Conservation (phyloP, 345 rosid species). For the Odontarrhena argentea region DNA sequence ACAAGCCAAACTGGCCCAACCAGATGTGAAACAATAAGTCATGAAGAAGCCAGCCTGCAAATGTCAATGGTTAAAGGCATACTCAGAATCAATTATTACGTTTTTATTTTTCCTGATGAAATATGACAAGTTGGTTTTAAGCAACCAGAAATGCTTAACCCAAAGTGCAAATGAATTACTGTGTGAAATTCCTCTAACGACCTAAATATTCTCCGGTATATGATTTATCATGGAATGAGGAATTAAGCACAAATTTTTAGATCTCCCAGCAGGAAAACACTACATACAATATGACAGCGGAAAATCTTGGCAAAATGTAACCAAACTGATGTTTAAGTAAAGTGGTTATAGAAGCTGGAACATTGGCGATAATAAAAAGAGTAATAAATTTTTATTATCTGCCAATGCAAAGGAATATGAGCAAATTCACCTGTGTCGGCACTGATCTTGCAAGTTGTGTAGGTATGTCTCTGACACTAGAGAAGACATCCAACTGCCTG, state of each 20-base stretch:
- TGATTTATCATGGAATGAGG: neutral
- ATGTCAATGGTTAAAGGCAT: conserved; percentile 20
- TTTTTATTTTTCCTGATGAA: neutral
- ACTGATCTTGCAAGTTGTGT: conserved; percentile 74
- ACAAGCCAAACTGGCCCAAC: conserved; percentile 81
- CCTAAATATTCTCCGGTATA: neutral
- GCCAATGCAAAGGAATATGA: conserved; percentile 1
- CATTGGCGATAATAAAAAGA: neutral
- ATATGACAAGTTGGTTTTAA: conserved; percentile 1
- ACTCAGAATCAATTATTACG: conserved; percentile 25
- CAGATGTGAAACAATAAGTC: conserved; percentile 84
- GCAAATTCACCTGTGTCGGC: conserved; percentile 67
- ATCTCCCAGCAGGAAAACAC: neutral
- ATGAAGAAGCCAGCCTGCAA: conserved; percentile 90
- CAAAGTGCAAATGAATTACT: neutral
- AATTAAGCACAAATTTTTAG: neutral
- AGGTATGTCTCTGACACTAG: conserved; percentile 70
- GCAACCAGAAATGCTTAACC: neutral
- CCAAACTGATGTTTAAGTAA: neutral
- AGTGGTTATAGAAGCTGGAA: neutral
- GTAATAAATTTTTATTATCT: neutral
- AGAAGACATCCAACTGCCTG: conserved; percentile 52
- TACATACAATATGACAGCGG: neutral
- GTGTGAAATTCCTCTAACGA: neutral
- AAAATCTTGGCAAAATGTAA: conserved; percentile 12